Conservation (phyloP, 345 rosid genomes). For the Citrus unshiu region DNA sequence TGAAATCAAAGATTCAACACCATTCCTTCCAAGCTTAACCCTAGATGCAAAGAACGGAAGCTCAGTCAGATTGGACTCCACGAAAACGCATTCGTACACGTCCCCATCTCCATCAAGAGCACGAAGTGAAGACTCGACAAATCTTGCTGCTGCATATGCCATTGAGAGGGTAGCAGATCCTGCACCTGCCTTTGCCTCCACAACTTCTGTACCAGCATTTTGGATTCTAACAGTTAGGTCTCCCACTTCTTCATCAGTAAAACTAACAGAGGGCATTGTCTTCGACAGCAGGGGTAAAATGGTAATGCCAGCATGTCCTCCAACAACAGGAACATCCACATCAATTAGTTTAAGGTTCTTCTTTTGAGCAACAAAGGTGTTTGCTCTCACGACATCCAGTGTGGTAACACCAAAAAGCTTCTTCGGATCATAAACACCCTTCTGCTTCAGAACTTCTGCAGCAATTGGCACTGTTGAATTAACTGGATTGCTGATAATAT, state of each 20-base stretch:
- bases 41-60: slow-evolving; percentile 89
- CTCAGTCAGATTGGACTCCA: slow-evolving; percentile 71
- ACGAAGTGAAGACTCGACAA: slow-evolving; percentile 92
- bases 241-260: slow-evolving; percentile 68
- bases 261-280: slow-evolving; percentile 65
- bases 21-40: slow-evolving; percentile 79
- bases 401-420: slow-evolving; percentile 94
- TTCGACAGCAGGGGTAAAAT: slow-evolving; percentile 86
- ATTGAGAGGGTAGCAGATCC: slow-evolving; percentile 96
- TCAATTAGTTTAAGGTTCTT: slow-evolving; percentile 86
- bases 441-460: slow-evolving; percentile 80
- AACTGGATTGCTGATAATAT: slow-evolving; percentile 90
- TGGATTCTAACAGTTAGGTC: slow-evolving; percentile 84
- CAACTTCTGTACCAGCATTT: slow-evolving; percentile 93
- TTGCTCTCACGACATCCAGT: slow-evolving; percentile 89
- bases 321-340: slow-evolving; percentile 90
- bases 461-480: slow-evolving; percentile 94
- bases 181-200: slow-evolving; percentile 96
- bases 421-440: slow-evolving; percentile 86
- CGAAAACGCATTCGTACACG: slow-evolving; percentile 80
- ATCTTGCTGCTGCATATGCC: slow-evolving; percentile 98
- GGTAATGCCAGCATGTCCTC: slow-evolving; percentile 96
- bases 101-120: slow-evolving; percentile 89
- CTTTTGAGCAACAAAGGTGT: slow-evolving; percentile 84
- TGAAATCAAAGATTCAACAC: slow-evolving; percentile 72